Conservation (phyloP, 208 protist species). For the Crithidia fasciculata region DNA sequence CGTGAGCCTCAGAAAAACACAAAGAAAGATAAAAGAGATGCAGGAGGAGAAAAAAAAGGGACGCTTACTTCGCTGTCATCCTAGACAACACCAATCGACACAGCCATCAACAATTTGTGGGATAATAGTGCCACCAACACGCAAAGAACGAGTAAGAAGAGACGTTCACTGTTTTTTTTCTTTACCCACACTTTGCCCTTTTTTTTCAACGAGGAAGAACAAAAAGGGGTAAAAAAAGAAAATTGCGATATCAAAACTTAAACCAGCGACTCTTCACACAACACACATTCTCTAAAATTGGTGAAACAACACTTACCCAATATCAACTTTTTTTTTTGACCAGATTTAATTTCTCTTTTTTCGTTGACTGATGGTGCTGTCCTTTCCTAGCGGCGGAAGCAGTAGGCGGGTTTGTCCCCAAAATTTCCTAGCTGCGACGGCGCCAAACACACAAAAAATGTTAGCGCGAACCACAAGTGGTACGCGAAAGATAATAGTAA, state of each 20-base stretch:
- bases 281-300: no score
- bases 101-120: no score
- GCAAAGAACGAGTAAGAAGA: no score
- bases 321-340: background rate
- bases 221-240: background rate
- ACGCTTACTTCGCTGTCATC: no score
- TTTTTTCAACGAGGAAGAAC: background rate
- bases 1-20: no score
- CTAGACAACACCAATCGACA: no score
- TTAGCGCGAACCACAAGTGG: no score
- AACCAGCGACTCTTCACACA: background rate
- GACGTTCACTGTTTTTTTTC: no score
- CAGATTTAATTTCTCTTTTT: background rate
- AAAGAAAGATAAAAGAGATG: no score
- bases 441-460: background rate
- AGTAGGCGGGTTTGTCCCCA: conserved; percentile 30
- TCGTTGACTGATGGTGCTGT: background rate
- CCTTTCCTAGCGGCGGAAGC: background rate
- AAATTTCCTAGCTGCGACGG: conserved; percentile 22
- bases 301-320: background rate
- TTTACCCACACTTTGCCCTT: no score
- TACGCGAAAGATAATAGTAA: background rate
- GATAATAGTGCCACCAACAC: no score
- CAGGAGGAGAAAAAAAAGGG: no score
- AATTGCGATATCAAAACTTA: background rate